These are phyloP conservation scores for Calonectria hawksworthii DNA, from an alignment of 2,329 filamentous ascomycete genomes.

Conservation along the genomic window DNA sequence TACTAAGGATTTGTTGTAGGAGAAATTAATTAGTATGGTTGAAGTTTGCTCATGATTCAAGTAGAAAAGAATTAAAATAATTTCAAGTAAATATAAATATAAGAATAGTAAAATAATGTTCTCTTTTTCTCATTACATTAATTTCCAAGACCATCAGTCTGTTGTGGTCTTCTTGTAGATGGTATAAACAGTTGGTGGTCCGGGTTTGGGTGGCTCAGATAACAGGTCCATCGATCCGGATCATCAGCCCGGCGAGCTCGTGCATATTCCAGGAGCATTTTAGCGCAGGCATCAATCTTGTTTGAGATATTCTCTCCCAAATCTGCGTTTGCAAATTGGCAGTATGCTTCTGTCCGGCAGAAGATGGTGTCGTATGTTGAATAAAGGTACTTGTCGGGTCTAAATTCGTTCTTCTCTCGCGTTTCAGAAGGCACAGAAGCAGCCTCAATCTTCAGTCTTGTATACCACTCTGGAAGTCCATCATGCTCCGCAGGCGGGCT, in stretches of 20 bases:
- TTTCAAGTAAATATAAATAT: no score
- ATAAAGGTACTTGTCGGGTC: not conserved
- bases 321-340: not conserved
- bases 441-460: not conserved
- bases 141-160: not conserved
- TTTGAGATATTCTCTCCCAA: not conserved
- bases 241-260: not conserved
- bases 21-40: no score
- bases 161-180: not conserved
- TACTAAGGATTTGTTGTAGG: no score
- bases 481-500: not conserved
- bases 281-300: not conserved
- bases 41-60: no score
- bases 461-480: not conserved
- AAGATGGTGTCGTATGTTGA: not conserved
- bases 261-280: not conserved
- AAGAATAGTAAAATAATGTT: not conserved
- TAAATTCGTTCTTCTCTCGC: not conserved
- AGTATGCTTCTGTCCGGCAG: not conserved
- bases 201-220: not conserved
- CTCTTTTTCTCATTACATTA: not conserved
- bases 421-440: not conserved
- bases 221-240: not conserved
- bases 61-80: no score
- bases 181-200: not conserved